Percentiles rank a stretch among this genome's conserved stretches.
Evolutionary conservation across 768 basidiomycete species (phyloP).

Genomic region (Rhodotorula diobovata): DNA sequence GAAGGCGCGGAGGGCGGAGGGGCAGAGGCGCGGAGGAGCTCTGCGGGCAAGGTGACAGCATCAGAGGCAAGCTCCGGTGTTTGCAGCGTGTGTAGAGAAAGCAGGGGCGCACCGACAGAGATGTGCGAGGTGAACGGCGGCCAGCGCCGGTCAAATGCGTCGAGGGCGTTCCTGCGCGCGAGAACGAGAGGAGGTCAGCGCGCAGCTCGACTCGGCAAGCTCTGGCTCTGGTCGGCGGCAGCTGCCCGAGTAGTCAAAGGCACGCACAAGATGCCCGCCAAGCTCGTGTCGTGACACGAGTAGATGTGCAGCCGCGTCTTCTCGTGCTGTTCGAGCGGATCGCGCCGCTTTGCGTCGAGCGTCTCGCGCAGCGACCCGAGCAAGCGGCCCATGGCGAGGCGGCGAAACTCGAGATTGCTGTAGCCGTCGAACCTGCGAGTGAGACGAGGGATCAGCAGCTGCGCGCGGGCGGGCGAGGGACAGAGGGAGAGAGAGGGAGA

Average conservation of each 20-base stretch:
- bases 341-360: slow-evolving; percentile 59
- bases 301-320: slow-evolving; percentile 61
- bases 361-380: slow-evolving; percentile 61
- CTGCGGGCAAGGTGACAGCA: not conserved
- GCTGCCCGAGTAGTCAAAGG: too few relatives aligned
- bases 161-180: slow-evolving; percentile 11
- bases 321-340: slow-evolving; percentile 50
- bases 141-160: slow-evolving; percentile 30
- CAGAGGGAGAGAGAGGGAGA: slow-evolving; percentile 27
- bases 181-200: not conserved
- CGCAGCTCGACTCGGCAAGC: too few relatives aligned
- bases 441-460: slow-evolving; percentile 4
- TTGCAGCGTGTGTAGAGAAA: too few relatives aligned
- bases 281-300: slow-evolving; percentile 45
- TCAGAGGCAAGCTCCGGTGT: not conserved
- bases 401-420: slow-evolving; percentile 66
- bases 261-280: slow-evolving; percentile 40
- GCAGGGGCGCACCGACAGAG: slow-evolving; percentile 2
- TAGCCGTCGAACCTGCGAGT: slow-evolving; percentile 51
- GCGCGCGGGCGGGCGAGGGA: too few relatives aligned
- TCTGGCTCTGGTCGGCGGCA: too few relatives aligned
- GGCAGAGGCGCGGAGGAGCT: slow-evolving; percentile 31
- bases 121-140: slow-evolving; percentile 19
- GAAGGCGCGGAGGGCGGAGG: not conserved
- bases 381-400: slow-evolving; percentile 71